phyloP scores from a whole-genome alignment of 2,329 filamentous ascomycete species.

The Mycogone perniciosa region DNA sequence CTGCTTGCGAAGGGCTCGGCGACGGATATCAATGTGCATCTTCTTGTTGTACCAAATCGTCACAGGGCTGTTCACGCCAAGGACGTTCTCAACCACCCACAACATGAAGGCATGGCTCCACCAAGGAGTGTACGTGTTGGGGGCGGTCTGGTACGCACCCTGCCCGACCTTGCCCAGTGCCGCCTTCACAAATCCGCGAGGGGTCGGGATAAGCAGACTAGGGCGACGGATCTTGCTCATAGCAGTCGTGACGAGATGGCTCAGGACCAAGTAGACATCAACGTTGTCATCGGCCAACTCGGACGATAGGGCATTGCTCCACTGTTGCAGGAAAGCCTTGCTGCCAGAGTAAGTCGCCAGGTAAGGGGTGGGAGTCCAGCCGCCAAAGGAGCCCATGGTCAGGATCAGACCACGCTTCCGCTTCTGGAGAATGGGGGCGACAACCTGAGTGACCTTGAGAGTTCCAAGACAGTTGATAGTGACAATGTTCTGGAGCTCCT shows the following conservation, averaged over 20 bases:
- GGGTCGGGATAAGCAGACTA: slow-evolving; percentile 70
- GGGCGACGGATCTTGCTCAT: slow-evolving; percentile 93
- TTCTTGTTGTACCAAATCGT: slow-evolving; percentile 47
- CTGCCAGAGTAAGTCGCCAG: slow-evolving; percentile 94
- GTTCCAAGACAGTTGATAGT: slow-evolving; percentile 93
- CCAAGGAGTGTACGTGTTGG: slow-evolving; percentile 83
- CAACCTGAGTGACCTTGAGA: slow-evolving; percentile 75
- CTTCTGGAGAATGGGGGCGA: slow-evolving; percentile 77
- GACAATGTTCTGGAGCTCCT: slow-evolving; percentile 84
- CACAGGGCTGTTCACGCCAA: slow-evolving; percentile 43
- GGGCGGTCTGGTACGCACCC: slow-evolving; percentile 70
- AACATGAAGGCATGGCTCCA: slow-evolving; percentile 89
- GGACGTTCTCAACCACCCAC: slow-evolving; percentile 63
- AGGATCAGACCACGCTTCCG: slow-evolving; percentile 84
- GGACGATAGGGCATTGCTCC: slow-evolving; percentile 78
- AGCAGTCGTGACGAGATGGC: slow-evolving; percentile 87
- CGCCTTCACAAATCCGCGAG: slow-evolving; percentile 73
- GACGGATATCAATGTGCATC: slow-evolving; percentile 80
- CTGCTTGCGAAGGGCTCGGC: slow-evolving; percentile 74
- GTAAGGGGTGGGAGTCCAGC: slow-evolving; percentile 83
- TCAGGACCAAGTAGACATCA: slow-evolving; percentile 84
- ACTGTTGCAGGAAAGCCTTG: slow-evolving; percentile 97
- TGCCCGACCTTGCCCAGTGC: slow-evolving; percentile 75
- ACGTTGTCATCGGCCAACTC: slow-evolving; percentile 78
- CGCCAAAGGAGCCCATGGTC: slow-evolving; percentile 96